Evolutionary conservation across 1,284 basidiomycete species (phyloP).

Genomic region (Takashimella tepidaria): DNA sequence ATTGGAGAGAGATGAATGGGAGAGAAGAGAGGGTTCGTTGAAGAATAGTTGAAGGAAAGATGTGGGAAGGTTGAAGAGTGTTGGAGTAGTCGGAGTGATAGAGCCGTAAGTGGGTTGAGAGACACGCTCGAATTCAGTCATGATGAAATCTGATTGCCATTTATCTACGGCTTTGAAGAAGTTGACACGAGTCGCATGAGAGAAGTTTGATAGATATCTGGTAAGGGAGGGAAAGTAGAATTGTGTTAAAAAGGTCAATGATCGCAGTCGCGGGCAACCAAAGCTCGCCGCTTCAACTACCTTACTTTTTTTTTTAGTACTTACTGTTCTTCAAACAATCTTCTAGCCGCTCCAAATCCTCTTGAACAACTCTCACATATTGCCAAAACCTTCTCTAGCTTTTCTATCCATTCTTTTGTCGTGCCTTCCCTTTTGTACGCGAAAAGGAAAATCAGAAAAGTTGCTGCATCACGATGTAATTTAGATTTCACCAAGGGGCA

Average conservation of each 20-base stretch:
- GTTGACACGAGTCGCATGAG: conserved; percentile 45
- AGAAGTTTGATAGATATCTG: conserved; percentile 46
- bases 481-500: conserved; percentile 24
- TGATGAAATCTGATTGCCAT: conserved; percentile 55
- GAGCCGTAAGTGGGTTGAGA: conserved; percentile 10
- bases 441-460: conserved; percentile 71
- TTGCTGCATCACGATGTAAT: conserved; percentile 53
- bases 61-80: conserved; percentile 45
- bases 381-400: conserved; percentile 56
- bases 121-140: conserved; percentile 14
- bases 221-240: too few relatives aligned
- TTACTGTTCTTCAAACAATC: conserved; percentile 61
- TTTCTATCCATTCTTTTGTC: conserved; percentile 61
- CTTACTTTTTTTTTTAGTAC: too few relatives aligned
- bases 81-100: conserved; percentile 36
- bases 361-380: conserved; percentile 65
- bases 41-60: conserved; percentile 62
- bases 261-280: too few relatives aligned
- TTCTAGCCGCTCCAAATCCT: conserved; percentile 60
- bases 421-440: conserved; percentile 60
- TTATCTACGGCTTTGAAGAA: conserved; percentile 64
- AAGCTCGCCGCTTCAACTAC: too few relatives aligned
- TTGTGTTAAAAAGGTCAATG: too few relatives aligned
- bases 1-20: conserved; percentile 52
- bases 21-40: conserved; percentile 60